Conservation (phyloP, 2,329 filamentous ascomycete genomes). For the Dactylonectria estremocensis region DNA sequence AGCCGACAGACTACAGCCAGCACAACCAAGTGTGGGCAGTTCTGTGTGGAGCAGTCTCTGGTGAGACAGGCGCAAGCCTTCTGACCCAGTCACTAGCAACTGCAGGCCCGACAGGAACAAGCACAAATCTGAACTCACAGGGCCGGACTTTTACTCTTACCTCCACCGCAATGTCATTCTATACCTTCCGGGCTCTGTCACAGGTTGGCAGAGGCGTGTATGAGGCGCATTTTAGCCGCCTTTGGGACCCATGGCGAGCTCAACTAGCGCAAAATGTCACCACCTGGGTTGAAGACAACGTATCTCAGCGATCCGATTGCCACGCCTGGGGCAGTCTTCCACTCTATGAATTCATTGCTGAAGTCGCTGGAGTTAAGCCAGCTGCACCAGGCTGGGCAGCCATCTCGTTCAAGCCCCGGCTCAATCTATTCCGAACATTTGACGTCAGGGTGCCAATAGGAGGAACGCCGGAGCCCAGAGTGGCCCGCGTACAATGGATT, state of each 20-base stretch:
- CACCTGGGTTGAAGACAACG: conserved; percentile 20
- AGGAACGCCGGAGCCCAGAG: no score
- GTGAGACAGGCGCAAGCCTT: no score
- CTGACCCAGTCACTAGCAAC: no score
- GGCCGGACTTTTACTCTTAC: background rate
- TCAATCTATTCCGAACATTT: background rate
- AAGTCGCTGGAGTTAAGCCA: conserved; percentile 8
- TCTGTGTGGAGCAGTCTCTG: conserved; percentile 46
- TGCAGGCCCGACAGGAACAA: no score
- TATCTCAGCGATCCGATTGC: conserved; percentile 18
- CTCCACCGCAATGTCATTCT: conserved; percentile 19
- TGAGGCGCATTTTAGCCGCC: background rate
- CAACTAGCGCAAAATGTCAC: background rate
- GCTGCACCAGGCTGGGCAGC: background rate
- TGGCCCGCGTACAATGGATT: no score
- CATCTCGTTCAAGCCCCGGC: background rate
- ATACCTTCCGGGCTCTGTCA: conserved; percentile 14
- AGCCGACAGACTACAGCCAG: conserved; percentile 49
- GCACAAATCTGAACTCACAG: no score
- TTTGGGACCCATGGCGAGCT: conserved; percentile 9
- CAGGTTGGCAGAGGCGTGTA: conserved; percentile 7
- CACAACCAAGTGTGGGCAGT: conserved; percentile 56
- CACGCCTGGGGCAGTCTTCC: conserved; percentile 19
- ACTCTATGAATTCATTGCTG: conserved; percentile 1
- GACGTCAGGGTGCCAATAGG: background rate